Evolutionary conservation across 352 stramenopile species (phyloP).

Genomic region (Globisporangium perplexum): DNA sequence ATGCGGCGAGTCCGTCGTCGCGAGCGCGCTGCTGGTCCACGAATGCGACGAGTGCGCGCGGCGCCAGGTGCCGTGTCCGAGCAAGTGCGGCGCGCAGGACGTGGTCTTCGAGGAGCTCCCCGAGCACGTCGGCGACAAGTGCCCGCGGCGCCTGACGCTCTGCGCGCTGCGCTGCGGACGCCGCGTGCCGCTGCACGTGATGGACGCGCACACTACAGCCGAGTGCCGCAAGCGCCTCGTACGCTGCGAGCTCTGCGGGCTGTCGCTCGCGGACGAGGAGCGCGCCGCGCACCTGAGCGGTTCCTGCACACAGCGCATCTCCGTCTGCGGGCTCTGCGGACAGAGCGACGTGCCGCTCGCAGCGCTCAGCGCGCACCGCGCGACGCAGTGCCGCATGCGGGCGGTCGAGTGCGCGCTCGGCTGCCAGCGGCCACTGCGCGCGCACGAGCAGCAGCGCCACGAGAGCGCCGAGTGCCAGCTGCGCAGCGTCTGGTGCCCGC

Average conservation of each 20-base stretch:
- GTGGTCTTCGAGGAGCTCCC: conserved; percentile 32
- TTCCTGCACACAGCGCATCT: conserved; percentile 37
- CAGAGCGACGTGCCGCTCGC: conserved; percentile 27
- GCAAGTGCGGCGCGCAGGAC: conserved; percentile 34
- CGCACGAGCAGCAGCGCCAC: conserved; percentile 49
- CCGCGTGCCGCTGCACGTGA: conserved; percentile 39
- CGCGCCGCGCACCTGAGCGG: conserved; percentile 21
- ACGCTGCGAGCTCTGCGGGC: conserved; percentile 26
- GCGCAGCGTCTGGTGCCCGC: conserved; percentile 55
- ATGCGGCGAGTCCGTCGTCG: conserved; percentile 47
- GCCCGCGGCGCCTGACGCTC: conserved; percentile 22
- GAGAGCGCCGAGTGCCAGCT: conserved; percentile 57
- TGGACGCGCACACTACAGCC: conserved; percentile 22
- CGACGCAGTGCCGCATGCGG: conserved; percentile 52
- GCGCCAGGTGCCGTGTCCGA: conserved; percentile 41
- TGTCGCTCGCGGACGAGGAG: conserved; percentile 31
- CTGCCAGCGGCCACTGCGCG: conserved; percentile 40
- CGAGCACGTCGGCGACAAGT: conserved; percentile 27
- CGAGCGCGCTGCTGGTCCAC: conserved; percentile 30
- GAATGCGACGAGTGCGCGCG: conserved; percentile 50
- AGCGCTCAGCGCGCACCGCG: conserved; percentile 34
- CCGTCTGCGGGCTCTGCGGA: conserved; percentile 48
- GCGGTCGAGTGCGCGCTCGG: conserved; percentile 42
- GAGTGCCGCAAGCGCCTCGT: conserved; percentile 47
- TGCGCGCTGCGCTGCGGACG: conserved; percentile 48